Evolutionary conservation across 2,329 filamentous ascomycete genomes (phyloP).

Genomic region (Septoria petroselini): DNA sequence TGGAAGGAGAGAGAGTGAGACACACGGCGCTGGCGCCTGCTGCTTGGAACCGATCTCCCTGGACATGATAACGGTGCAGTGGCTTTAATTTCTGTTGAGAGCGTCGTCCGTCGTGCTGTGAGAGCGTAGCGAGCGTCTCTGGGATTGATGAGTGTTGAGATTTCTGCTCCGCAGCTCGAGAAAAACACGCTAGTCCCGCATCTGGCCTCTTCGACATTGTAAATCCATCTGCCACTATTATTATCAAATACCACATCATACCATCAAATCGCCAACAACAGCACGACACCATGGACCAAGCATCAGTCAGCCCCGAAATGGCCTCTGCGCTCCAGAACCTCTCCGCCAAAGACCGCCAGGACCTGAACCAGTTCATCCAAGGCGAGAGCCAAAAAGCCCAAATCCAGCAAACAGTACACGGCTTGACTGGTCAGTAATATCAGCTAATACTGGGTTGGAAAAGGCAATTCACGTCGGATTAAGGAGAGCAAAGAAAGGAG

Average conservation of each 20-base stretch:
- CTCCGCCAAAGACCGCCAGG: constrained; percentile 56
- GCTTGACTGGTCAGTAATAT: constrained; percentile 14
- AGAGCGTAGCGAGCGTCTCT: too few species aligned
- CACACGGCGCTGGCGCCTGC: constrained; percentile 15
- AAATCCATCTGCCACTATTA: too few species aligned
- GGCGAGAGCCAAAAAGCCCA: constrained; percentile 83
- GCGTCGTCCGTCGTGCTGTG: too few species aligned
- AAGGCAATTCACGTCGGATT: too few species aligned
- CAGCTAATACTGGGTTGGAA: too few species aligned
- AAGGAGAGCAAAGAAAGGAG: constrained; percentile 58
- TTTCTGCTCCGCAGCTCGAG: too few species aligned
- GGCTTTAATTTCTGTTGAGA: too few species aligned
- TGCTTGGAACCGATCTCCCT: constrained; percentile 6
- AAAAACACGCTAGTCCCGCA: too few species aligned
- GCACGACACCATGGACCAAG: constrained; percentile 28
- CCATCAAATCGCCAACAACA: background rate
- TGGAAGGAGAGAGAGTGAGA: constrained; percentile 10
- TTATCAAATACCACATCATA: too few species aligned
- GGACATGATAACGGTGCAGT: constrained; percentile 2
- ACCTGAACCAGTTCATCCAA: constrained; percentile 80
- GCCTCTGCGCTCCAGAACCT: constrained; percentile 31
- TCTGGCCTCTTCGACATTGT: too few species aligned
- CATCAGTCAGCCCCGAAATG: constrained; percentile 31
- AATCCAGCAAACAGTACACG: constrained; percentile 50
- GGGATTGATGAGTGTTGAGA: too few species aligned